phyloP scores from a whole-genome alignment of 202 grass and related monocot genomes.

The Hordeum pubiflorum region DNA sequence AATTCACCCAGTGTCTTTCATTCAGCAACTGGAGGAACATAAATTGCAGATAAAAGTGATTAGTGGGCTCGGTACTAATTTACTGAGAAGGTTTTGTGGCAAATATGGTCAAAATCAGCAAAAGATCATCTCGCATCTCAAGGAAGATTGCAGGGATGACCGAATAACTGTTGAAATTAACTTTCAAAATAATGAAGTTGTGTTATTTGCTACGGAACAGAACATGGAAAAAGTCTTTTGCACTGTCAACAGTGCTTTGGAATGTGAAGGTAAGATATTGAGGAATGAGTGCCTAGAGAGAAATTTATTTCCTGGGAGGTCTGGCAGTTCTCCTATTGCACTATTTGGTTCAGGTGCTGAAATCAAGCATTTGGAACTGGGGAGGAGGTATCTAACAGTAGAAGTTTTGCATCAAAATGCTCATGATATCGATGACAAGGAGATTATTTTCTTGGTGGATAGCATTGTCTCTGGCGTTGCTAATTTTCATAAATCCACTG shows the following conservation, averaged over 20 bases:
- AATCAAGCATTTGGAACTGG: constrained; percentile 14
- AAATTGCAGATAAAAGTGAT: constrained; percentile 7
- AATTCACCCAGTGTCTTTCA: background rate
- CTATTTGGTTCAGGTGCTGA: constrained; percentile 3
- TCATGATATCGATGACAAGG: background rate
- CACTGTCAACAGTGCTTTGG: background rate
- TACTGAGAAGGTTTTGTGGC: background rate
- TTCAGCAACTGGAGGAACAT: constrained; percentile 5
- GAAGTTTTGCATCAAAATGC: constrained; percentile 9
- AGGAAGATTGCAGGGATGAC: constrained; percentile 15
- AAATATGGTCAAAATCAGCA: constrained; percentile 6
- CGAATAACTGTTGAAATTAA: background rate
- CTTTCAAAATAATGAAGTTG: background rate
- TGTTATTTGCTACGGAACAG: background rate
- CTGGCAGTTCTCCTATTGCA: constrained; percentile 8
- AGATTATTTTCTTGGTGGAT: constrained; percentile 2
- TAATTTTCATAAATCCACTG: background rate
- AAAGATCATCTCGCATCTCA: background rate
- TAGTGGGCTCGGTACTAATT: background rate
- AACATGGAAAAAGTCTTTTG: background rate
- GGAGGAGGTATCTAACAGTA: background rate
- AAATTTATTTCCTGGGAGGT: background rate
- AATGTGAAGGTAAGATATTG: background rate
- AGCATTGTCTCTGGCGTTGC: background rate
- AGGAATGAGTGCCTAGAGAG: background rate